Conservation (phyloP, 441 rosid genomes). For the Corymbia citriodora region DNA sequence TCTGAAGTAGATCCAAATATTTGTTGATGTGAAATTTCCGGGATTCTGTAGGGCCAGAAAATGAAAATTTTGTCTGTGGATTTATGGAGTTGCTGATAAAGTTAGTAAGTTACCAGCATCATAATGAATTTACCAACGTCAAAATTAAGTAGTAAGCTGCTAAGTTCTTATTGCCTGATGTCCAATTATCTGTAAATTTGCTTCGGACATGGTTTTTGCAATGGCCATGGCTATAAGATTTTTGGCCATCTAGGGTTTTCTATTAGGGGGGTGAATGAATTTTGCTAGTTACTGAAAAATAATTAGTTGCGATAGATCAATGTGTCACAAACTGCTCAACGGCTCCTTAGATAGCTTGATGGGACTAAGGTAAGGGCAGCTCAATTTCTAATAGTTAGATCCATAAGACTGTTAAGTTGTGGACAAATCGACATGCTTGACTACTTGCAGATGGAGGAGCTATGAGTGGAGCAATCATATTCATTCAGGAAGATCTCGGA, state of each 20-base stretch:
- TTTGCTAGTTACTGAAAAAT: background rate
- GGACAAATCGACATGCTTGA: fast-evolving
- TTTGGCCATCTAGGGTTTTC: background rate
- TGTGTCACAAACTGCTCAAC: background rate
- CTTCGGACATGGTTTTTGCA: background rate
- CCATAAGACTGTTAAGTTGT: fast-evolving
- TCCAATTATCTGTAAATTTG: background rate
- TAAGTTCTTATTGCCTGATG: background rate
- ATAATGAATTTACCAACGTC: background rate
- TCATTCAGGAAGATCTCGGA: conserved; percentile 72
- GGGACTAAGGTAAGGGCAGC: background rate
- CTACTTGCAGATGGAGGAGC: conserved; percentile 80
- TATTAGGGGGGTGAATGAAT: background rate
- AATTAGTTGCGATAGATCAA: background rate
- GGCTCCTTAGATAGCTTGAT: fast-evolving
- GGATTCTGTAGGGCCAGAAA: background rate
- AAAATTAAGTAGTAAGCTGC: background rate
- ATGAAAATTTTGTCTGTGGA: background rate
- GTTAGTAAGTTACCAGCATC: background rate
- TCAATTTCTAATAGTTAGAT: background rate
- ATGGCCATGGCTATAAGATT: background rate
- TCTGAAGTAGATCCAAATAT: background rate
- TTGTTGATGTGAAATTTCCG: background rate
- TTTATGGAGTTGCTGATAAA: background rate
- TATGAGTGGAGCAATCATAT: conserved; percentile 92